These are phyloP conservation scores for Mycena kentingensis DNA, from an alignment of 768 basidiomycete genomes.

Conservation along the genomic window DNA sequence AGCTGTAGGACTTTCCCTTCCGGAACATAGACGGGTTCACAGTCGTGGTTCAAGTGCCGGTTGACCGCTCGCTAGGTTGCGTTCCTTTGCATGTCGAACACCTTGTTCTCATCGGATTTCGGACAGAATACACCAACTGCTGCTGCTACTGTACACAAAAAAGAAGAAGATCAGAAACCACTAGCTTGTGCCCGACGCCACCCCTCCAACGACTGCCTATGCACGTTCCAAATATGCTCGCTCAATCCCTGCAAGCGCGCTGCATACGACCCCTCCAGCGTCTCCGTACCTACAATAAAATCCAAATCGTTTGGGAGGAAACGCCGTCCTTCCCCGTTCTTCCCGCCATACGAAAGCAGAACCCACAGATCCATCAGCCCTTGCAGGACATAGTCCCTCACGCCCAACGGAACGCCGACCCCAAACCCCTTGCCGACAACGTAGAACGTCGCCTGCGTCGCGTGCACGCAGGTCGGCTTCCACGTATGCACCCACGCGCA, in stretches of 20 bases:
- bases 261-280: constrained; percentile 24
- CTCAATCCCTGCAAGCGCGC: constrained; percentile 28
- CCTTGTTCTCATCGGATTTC: no score
- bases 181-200: constrained; percentile 19
- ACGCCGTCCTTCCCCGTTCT: constrained; percentile 17
- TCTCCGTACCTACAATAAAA: constrained; percentile 27
- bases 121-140: neutral
- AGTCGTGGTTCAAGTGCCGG: no score
- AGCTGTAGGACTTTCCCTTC: constrained; percentile 20
- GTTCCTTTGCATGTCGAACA: neutral
- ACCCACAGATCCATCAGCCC: constrained; percentile 31
- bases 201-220: constrained; percentile 24
- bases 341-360: constrained; percentile 27
- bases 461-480: constrained; percentile 35
- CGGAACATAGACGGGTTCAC: no score
- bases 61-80: neutral
- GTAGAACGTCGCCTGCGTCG: constrained; percentile 34
- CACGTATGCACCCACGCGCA: constrained; percentile 25
- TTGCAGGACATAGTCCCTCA: constrained; percentile 11
- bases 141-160: neutral
- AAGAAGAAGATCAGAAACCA: constrained; percentile 11
- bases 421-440: constrained; percentile 32
- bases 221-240: constrained; percentile 28
- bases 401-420: constrained; percentile 12
- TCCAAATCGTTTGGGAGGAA: constrained; percentile 29